Evolutionary conservation across 169 alveolate genomes (phyloP).

Genomic region (Eimeria necatrix): DNA sequence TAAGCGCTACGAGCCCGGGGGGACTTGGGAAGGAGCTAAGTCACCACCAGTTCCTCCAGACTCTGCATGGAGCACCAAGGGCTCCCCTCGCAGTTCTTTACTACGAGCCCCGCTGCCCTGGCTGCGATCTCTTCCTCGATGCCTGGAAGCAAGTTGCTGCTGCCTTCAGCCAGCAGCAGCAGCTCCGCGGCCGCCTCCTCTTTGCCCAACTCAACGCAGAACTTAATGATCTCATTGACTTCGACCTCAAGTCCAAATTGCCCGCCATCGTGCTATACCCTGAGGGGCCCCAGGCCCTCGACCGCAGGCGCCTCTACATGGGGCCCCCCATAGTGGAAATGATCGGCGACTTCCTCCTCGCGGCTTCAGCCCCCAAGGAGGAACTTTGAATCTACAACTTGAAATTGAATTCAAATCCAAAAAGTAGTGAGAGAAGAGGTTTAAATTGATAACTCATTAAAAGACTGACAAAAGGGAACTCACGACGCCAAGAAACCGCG

Average conservation of each 20-base stretch:
- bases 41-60: constrained; percentile 18
- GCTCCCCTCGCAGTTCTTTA: constrained; percentile 36
- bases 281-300: constrained; percentile 30
- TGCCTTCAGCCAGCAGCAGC: neutral
- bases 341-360: neutral
- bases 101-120: constrained; percentile 51
- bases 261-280: constrained; percentile 51
- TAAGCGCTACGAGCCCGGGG: neutral
- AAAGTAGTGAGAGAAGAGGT: no score
- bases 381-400: no score
- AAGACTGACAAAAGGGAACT: no score
- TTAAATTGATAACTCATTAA: no score
- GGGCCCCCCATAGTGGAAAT: constrained; percentile 12
- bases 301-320: constrained; percentile 15
- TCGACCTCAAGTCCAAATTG: neutral
- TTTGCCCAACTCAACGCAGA: constrained; percentile 22
- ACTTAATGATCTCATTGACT: constrained; percentile 25
- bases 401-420: no score
- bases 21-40: constrained; percentile 39
- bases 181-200: neutral
- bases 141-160: constrained; percentile 24
- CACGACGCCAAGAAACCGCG: no score
- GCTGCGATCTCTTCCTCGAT: constrained; percentile 5
- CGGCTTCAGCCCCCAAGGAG: no score
- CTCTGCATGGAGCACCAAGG: neutral